phyloP scores from a whole-genome alignment of 1,139 yeast species.

The Nadsonia starkeyi-henricii region DNA sequence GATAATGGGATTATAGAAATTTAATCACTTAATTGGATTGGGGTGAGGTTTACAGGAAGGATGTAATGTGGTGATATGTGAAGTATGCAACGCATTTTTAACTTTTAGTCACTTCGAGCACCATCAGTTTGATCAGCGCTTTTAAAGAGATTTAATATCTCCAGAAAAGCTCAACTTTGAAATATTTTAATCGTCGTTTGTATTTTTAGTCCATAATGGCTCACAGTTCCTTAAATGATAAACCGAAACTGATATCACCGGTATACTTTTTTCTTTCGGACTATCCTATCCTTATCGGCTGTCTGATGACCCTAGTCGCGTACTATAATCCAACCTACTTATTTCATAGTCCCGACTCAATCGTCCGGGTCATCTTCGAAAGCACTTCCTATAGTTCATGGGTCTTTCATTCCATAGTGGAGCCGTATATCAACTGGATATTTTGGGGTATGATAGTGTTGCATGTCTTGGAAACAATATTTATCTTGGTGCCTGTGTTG shows the following conservation, averaged over 20 bases:
- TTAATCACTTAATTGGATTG: too few relatives aligned
- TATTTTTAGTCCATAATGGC: too few relatives aligned
- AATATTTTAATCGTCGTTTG: too few relatives aligned
- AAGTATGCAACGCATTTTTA: too few relatives aligned
- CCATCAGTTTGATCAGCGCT: too few relatives aligned
- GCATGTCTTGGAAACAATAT: neutral
- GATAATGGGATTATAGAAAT: too few relatives aligned
- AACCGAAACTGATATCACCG: neutral
- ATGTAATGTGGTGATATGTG: too few relatives aligned
- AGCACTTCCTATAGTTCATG: neutral
- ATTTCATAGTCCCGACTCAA: neutral
- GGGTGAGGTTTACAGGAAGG: too few relatives aligned
- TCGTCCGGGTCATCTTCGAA: neutral
- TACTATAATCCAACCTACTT: neutral
- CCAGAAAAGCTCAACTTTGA: too few relatives aligned
- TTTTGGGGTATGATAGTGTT: neutral
- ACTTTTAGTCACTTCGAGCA: too few relatives aligned
- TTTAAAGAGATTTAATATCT: too few relatives aligned
- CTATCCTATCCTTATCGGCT: neutral
- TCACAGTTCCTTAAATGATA: neutral
- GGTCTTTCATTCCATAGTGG: neutral
- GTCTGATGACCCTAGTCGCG: neutral
- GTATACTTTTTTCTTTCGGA: neutral
- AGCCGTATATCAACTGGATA: neutral
- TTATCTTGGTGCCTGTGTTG: neutral